Conservation (phyloP, 768 basidiomycete genomes). For the Galerina sulciceps region DNA sequence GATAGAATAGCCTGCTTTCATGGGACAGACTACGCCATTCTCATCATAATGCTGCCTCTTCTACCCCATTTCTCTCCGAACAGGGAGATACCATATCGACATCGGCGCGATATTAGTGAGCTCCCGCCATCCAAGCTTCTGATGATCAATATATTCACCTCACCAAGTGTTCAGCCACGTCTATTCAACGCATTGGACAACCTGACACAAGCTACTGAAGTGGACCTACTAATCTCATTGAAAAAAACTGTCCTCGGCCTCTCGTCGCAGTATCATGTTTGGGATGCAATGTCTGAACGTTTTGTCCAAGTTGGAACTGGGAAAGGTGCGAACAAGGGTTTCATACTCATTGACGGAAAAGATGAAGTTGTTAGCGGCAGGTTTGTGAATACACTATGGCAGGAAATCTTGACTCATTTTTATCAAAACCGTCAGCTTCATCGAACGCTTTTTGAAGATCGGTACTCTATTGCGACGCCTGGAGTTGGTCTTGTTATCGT, state of each 20-base stretch:
- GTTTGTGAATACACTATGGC: conserved; percentile 32
- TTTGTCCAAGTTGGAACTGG: conserved; percentile 53
- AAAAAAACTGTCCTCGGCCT: conserved; percentile 64
- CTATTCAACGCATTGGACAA: conserved; percentile 40
- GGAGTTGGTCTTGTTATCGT: conserved; percentile 51
- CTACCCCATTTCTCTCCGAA: conserved; percentile 71
- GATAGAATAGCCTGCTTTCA: conserved; percentile 54
- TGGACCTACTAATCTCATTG: conserved; percentile 56
- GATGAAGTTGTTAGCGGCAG: conserved; percentile 61
- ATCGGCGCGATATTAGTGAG: conserved; percentile 66
- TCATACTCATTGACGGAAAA: conserved; percentile 58
- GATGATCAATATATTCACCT: neutral
- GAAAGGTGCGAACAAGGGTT: conserved; percentile 33
- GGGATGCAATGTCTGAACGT: conserved; percentile 58
- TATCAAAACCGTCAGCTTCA: conserved; percentile 42
- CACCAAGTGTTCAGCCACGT: conserved; percentile 51
- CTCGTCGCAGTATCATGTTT: conserved; percentile 68
- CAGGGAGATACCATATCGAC: conserved; percentile 57
- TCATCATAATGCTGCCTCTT: conserved; percentile 30
- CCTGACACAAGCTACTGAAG: conserved; percentile 47
- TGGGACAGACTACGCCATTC: conserved; percentile 63
- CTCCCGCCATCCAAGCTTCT: conserved; percentile 1
- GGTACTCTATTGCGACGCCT: conserved; percentile 71
- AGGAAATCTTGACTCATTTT: neutral
- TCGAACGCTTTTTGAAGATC: conserved; percentile 66